phyloP scores from a whole-genome alignment of 495 filamentous ascomycete genomes.

The Apodospora peruviana region DNA sequence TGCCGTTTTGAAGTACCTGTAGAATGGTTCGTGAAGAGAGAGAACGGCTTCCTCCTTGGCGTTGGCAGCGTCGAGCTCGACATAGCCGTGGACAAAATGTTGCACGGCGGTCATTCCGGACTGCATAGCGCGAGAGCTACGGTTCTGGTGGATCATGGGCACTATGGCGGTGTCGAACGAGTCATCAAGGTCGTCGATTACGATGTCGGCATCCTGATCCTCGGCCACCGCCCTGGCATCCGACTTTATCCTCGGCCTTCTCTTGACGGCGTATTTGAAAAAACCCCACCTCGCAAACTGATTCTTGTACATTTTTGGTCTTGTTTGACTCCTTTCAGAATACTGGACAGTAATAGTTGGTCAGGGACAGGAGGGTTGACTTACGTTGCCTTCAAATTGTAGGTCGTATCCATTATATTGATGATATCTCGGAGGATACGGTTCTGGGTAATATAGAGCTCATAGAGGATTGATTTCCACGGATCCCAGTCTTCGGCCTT shows the following conservation, averaged over 20 bases:
- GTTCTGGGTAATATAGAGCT: constrained; percentile 30
- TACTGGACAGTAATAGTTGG: not conserved
- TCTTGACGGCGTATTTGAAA: constrained; percentile 28
- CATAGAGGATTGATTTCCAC: constrained; percentile 20
- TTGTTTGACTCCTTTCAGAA: constrained; percentile 5
- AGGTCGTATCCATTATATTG: constrained; percentile 19
- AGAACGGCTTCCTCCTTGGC: constrained; percentile 15
- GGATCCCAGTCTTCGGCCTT: constrained; percentile 26
- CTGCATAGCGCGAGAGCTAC: constrained; percentile 14
- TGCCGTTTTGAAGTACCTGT: constrained; percentile 24
- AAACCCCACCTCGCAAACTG: constrained; percentile 27
- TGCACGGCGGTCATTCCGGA: constrained; percentile 19
- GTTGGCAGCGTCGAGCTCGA: constrained; percentile 16
- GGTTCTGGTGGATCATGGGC: constrained; percentile 13
- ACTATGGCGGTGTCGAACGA: constrained; percentile 5
- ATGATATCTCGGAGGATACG: constrained; percentile 27
- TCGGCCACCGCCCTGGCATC: constrained; percentile 1
- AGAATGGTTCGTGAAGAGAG: constrained; percentile 22
- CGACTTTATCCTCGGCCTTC: constrained; percentile 9
- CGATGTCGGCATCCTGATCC: constrained; percentile 7
- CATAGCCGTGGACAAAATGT: constrained; percentile 18
- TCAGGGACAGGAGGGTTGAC: not conserved
- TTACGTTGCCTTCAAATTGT: constrained; percentile 26
- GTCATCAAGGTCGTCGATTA: not conserved
- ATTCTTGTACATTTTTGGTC: constrained; percentile 32